Conservation (phyloP, 176 grass and related monocot genomes). For the Zea luxurians region DNA sequence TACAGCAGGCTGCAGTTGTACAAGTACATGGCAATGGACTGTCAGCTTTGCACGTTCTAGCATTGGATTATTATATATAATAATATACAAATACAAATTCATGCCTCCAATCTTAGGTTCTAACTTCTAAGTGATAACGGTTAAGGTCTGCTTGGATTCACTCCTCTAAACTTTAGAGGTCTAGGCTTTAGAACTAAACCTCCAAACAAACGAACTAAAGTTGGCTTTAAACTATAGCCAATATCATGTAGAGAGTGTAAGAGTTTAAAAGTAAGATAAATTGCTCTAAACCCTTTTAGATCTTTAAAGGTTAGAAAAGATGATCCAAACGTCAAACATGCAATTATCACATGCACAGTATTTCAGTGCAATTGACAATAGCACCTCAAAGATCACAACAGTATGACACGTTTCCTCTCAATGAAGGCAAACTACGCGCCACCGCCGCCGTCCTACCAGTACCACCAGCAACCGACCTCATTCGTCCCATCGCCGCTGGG, state of each 20-base stretch:
- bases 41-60: constrained; percentile 16
- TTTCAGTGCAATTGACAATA: background rate
- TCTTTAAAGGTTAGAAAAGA: no score
- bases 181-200: no score
- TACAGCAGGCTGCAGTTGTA: constrained; percentile 29
- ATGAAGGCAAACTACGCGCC: constrained; percentile 38
- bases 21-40: background rate
- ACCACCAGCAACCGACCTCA: constrained; percentile 31
- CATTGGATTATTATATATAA: background rate
- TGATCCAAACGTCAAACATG: no score
- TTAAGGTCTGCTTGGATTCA: no score
- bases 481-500: constrained; percentile 4
- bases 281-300: no score
- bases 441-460: constrained; percentile 31
- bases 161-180: no score
- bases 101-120: background rate
- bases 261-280: no score
- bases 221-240: no score
- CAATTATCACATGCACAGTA: background rate
- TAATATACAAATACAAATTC: background rate
- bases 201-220: no score
- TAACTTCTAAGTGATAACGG: background rate
- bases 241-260: no score
- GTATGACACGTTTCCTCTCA: background rate
- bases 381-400: no score